Base-by-base conservation (phyloP, 176 grass and related monocot species). In the Chloris gayana region DNA sequence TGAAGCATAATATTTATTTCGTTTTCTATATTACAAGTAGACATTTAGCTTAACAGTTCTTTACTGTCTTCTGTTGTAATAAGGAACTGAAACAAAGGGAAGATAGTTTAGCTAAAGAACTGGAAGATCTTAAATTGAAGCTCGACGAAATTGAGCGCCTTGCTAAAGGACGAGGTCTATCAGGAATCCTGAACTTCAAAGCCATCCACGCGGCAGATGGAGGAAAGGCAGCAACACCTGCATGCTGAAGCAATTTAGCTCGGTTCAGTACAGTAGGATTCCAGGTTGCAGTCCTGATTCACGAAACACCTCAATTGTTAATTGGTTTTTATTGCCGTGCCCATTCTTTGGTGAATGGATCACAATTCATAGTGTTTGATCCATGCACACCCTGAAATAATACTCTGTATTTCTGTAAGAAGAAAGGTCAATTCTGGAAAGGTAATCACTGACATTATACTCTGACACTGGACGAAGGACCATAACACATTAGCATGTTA, bases 141-240 rank as follows among this genome's bases (percentile, higher is more conserved):
- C 81, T 95, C 3, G 45, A 25, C 75, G 87, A 95, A 80, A 92
- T 95, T 49, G 93, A 95, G 80, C 71, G 38, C 63, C 89, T 92
- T 17, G 90, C 90, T 19, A 85, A 84, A 79, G 82, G 85, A 34
- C 90, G 82, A 64, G 93, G 93, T 35, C 79, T 95, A 74, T 70
- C 90, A 74, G 93, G 93, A 69, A 89, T 95, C 50, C 66, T 95
- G 75, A 89, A 90, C 80, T 82, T 95, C 10, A 91, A 89, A 76
- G 75, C 73, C 26, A 73, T 87, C 59, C 59, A 82, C 38, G 80
- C 42, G 76, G 17, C 57, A 14, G 82, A 88, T 56, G 73, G 51
- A 9, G 12, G 64, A 71, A 82, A 89, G 72, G 78, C 87, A 83
- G 73, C 84, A 67, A 72, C 80, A 50, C 69, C 92, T 73, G 74